phyloP scores from a whole-genome alignment of 768 basidiomycete species.

The Psilocybe cyanescens region DNA sequence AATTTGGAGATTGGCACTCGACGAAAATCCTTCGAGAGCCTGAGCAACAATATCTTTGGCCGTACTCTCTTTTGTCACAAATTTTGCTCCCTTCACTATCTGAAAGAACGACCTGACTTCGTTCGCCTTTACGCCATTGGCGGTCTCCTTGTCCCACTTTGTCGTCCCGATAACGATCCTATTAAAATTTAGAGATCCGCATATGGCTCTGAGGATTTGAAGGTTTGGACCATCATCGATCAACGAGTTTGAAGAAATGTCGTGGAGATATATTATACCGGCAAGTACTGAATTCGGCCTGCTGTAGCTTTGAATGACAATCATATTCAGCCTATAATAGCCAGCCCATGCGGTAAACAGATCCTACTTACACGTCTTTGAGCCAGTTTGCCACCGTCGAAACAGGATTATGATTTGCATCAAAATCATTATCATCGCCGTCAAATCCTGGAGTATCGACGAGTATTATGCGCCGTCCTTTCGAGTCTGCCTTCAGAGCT shows the following conservation, averaged over 20 bases:
- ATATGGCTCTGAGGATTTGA: constrained; percentile 50
- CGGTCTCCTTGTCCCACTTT: constrained; percentile 36
- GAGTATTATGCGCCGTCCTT: not conserved
- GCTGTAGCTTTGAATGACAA: not conserved
- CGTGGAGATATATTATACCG: constrained; percentile 9
- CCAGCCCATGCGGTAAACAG: not conserved
- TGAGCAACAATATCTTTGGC: too few relatives aligned
- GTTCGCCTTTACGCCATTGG: too few relatives aligned
- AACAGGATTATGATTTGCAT: not conserved
- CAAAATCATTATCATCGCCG: not conserved
- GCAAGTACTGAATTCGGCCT: not conserved
- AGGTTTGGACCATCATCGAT: constrained; percentile 43
- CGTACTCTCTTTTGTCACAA: too few relatives aligned
- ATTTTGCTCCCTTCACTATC: too few relatives aligned
- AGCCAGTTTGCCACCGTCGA: constrained; percentile 2
- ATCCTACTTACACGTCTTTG: not conserved
- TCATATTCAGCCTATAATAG: too few relatives aligned
- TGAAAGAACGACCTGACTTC: too few relatives aligned
- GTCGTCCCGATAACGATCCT: constrained; percentile 55
- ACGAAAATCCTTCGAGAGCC: too few relatives aligned
- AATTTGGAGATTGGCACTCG: too few relatives aligned
- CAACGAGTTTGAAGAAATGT: constrained; percentile 15
- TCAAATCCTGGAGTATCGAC: constrained; percentile 11
- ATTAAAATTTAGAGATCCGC: constrained; percentile 45
- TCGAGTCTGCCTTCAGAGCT: not conserved